Percentiles rank a stretch among this genome's conserved stretches.
Conservation (phyloP, 2,329 filamentous ascomycete genomes). For the Arachnomyces sp. region DNA sequence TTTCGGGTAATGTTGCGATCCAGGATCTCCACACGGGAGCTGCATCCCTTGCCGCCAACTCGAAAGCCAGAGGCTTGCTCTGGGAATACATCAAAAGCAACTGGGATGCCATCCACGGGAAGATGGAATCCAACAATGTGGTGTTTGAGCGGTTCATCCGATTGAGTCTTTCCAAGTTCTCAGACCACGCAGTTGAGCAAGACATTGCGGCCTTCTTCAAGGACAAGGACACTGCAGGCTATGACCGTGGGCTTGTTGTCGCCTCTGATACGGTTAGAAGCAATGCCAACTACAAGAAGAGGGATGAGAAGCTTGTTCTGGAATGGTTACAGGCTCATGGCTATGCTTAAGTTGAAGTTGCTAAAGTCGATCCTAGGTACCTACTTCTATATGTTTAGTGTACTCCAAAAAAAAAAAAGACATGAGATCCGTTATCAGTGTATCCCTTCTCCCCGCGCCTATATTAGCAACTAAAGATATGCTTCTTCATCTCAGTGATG, state of each 20-base stretch:
- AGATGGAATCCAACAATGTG: slow-evolving; percentile 72
- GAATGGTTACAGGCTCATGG: slow-evolving; percentile 66
- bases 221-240: slow-evolving; percentile 75
- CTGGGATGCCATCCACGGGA: slow-evolving; percentile 65
- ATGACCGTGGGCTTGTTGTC: slow-evolving; percentile 76
- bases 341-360: slow-evolving; percentile 41
- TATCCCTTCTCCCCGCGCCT: too few species aligned
- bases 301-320: slow-evolving; percentile 63
- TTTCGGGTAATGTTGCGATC: slow-evolving; percentile 73
- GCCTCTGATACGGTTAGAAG: slow-evolving; percentile 78
- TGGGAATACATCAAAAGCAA: slow-evolving; percentile 83
- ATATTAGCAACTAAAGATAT: too few species aligned
- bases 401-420: too few species aligned
- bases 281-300: slow-evolving; percentile 69
- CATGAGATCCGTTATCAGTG: too few species aligned
- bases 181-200: slow-evolving; percentile 57
- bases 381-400: too few species aligned
- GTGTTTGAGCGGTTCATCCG: slow-evolving; percentile 84
- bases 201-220: slow-evolving; percentile 82
- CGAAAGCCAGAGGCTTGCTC: slow-evolving; percentile 60
- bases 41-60: slow-evolving; percentile 63
- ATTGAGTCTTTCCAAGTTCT: slow-evolving; percentile 68
- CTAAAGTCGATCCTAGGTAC: neutral
- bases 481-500: too few species aligned
- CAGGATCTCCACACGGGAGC: slow-evolving; percentile 83